Evolutionary conservation across 208 protist species (phyloP).

Genomic region (Porcisia deanei): DNA sequence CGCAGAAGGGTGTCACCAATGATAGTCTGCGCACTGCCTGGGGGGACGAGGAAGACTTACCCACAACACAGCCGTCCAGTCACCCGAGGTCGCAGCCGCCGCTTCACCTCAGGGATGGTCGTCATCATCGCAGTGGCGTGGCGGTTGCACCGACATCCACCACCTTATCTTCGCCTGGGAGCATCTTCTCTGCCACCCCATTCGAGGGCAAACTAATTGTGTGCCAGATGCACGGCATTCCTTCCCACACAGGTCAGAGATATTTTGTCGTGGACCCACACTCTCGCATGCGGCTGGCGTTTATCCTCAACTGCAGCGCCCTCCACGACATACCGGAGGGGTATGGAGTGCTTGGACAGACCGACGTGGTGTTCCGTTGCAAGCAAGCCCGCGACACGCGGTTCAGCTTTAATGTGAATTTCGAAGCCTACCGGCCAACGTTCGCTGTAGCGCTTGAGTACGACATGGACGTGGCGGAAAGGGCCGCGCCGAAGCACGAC

Average conservation of each 20-base stretch:
- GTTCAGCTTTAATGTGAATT: slow-evolving; percentile 66
- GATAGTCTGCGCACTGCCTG: not conserved
- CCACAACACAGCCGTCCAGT: not conserved
- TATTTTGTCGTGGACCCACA: slow-evolving; percentile 82
- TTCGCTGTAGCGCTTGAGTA: slow-evolving; percentile 54
- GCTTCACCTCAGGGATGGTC: slow-evolving; percentile 7
- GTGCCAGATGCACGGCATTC: slow-evolving; percentile 72
- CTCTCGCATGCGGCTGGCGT: slow-evolving; percentile 74
- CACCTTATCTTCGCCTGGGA: not conserved
- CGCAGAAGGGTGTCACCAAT: slow-evolving; percentile 3
- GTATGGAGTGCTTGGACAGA: slow-evolving; percentile 53
- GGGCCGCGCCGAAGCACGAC: slow-evolving; percentile 1
- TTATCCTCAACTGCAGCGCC: slow-evolving; percentile 59
- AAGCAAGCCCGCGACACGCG: slow-evolving; percentile 81
- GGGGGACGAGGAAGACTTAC: not conserved
- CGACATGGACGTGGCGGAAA: slow-evolving; percentile 29
- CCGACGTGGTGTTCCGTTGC: slow-evolving; percentile 85
- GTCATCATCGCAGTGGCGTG: slow-evolving; percentile 20
- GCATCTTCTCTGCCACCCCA: slow-evolving; percentile 16
- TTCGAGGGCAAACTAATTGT: slow-evolving; percentile 73
- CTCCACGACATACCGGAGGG: slow-evolving; percentile 41
- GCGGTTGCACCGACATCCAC: not conserved
- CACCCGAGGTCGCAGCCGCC: not conserved
- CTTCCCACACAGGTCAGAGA: slow-evolving; percentile 50
- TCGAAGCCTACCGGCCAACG: slow-evolving; percentile 66